Conservation (phyloP, 164 flowering plant species). For the Taxillus chinensis region DNA sequence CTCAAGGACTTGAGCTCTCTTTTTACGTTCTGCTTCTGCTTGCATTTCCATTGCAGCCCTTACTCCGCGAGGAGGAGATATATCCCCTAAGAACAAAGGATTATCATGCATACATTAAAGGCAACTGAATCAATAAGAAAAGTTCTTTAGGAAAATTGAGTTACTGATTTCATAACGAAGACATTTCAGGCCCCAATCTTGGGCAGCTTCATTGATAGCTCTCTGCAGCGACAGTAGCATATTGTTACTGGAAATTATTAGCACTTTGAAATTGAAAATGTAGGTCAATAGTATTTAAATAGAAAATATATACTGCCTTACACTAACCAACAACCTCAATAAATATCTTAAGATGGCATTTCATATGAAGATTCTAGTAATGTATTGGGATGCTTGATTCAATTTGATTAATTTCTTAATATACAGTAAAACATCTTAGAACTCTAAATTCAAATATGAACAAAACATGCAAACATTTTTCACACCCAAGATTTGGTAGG, state of each 20-base stretch:
- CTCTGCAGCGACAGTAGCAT: constrained; percentile 36
- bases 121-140: not conserved
- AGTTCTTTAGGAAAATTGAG: constrained; percentile 8
- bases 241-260: constrained; percentile 3
- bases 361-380: no score
- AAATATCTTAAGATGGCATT: no score
- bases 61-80: constrained; percentile 80
- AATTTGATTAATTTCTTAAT: no score
- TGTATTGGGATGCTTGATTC: no score
- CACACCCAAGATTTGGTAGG: no score
- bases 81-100: constrained; percentile 53
- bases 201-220: constrained; percentile 78
- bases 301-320: no score
- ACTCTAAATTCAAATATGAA: no score
- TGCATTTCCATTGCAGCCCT: constrained; percentile 96
- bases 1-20: constrained; percentile 85
- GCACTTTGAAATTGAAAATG: not conserved
- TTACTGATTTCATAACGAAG: constrained; percentile 93
- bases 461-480: no score
- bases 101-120: not conserved
- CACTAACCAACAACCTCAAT: no score
- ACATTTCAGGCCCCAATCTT: constrained; percentile 84
- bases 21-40: constrained; percentile 95
- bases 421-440: no score
- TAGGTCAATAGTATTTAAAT: no score